Evolutionary conservation across 1,284 basidiomycete genomes (phyloP).

Genomic region (Mycena citricolor): DNA sequence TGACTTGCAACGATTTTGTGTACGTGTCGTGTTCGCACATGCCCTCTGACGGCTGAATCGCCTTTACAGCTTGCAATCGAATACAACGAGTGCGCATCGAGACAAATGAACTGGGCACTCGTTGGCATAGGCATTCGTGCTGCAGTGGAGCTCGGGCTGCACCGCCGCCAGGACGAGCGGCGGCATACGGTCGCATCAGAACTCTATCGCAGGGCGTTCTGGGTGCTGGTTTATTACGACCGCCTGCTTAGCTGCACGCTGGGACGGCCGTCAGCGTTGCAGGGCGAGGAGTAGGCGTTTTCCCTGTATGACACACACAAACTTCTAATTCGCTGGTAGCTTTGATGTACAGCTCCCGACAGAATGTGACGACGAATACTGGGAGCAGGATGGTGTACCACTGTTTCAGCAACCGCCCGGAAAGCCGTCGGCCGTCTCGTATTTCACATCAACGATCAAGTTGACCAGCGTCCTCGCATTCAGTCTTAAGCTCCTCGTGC

Average conservation of each 20-base stretch:
- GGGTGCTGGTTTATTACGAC: conserved; percentile 68
- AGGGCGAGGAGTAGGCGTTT: conserved; percentile 76
- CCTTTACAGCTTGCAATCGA: conserved; percentile 41
- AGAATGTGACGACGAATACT: conserved; percentile 78
- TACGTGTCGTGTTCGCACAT: conserved; percentile 29
- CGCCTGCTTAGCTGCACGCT: conserved; percentile 66
- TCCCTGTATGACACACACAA: neutral
- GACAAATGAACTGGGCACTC: conserved; percentile 72
- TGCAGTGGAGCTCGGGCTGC: conserved; percentile 70
- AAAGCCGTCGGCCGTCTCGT: conserved; percentile 51
- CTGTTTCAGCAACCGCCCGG: conserved; percentile 58
- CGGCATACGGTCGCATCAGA: conserved; percentile 54
- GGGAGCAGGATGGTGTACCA: conserved; percentile 56
- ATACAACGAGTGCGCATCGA: conserved; percentile 62
- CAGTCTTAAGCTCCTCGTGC: conserved; percentile 61
- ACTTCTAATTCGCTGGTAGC: conserved; percentile 33
- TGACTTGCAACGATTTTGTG: conserved; percentile 44
- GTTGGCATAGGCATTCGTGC: conserved; percentile 70
- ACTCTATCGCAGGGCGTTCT: conserved; percentile 78
- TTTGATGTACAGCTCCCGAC: conserved; percentile 74
- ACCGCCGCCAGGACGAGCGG: conserved; percentile 48
- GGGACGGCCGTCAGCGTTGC: conserved; percentile 79
- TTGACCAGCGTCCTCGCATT: conserved; percentile 68
- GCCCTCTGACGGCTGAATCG: neutral
- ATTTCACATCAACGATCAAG: conserved; percentile 60